These are phyloP conservation scores for Saccharomyces hybrid DNA, from an alignment of 1,139 yeast genomes.

Conservation along the genomic window DNA sequence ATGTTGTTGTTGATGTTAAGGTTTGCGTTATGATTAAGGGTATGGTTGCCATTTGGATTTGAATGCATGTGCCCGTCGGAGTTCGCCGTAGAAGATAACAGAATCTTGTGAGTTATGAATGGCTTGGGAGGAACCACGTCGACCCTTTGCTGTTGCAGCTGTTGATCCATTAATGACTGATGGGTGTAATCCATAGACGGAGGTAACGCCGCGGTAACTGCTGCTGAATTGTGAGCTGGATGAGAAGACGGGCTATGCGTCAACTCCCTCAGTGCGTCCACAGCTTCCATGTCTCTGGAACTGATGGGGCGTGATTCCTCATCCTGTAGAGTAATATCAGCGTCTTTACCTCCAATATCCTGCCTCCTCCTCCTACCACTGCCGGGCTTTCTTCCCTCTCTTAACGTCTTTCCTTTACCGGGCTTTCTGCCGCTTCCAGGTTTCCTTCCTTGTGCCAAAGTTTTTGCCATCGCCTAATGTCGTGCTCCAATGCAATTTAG, in stretches of 20 bases:
- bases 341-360: not conserved
- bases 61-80: slow-evolving; percentile 1
- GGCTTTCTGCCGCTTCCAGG: slow-evolving; percentile 37
- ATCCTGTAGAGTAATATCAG: not conserved
- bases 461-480: slow-evolving; percentile 33
- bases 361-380: slow-evolving; percentile 34
- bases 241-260: slow-evolving; percentile 11
- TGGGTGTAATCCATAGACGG: not conserved
- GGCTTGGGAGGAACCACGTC: not conserved
- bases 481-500: slow-evolving; percentile 1
- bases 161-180: not conserved
- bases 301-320: slow-evolving; percentile 2
- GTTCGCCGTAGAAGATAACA: slow-evolving; percentile 4
- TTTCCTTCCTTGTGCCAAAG: slow-evolving; percentile 36
- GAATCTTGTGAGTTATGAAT: not conserved
- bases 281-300: slow-evolving; percentile 15
- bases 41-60: not conserved
- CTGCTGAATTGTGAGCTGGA: slow-evolving; percentile 1
- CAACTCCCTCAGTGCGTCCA: slow-evolving; percentile 14
- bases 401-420: slow-evolving; percentile 35
- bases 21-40: not conserved
- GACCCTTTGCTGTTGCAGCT: slow-evolving; percentile 3
- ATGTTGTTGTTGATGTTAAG: not conserved
- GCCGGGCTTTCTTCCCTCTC: slow-evolving; percentile 38
- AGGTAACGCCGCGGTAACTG: slow-evolving; percentile 3